These are phyloP conservation scores for Blastomyces gilchristii DNA, from an alignment of 2,329 filamentous ascomycete species.

Conservation along the genomic window DNA sequence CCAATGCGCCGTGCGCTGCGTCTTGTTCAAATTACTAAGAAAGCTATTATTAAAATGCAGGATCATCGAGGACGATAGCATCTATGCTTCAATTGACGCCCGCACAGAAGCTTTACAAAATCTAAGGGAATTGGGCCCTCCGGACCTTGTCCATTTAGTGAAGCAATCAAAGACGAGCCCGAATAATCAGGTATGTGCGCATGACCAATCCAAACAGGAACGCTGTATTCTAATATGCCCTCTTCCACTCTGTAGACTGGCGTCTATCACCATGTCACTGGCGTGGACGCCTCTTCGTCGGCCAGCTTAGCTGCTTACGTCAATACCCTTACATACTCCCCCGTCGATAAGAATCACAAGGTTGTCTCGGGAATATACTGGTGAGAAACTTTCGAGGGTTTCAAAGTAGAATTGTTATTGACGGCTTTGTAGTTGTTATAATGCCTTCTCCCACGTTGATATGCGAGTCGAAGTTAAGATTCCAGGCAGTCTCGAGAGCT, in stretches of 20 bases:
- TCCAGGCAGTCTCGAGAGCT: slow-evolving; percentile 90
- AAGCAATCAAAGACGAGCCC: slow-evolving; percentile 57
- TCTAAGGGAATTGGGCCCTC: slow-evolving; percentile 86
- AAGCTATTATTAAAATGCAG: slow-evolving; percentile 38
- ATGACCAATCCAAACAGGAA: neutral
- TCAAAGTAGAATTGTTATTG: slow-evolving; percentile 4
- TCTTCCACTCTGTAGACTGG: slow-evolving; percentile 52
- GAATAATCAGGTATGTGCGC: slow-evolving; percentile 44
- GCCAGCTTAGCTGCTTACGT: slow-evolving; percentile 96
- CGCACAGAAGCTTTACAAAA: slow-evolving; percentile 79
- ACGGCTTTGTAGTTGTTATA: slow-evolving; percentile 61
- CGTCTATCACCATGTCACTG: slow-evolving; percentile 95
- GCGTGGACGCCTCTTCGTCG: slow-evolving; percentile 92
- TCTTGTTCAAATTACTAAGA: slow-evolving; percentile 1
- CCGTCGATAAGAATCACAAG: slow-evolving; percentile 73
- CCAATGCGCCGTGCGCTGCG: neutral
- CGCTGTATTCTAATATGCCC: neutral
- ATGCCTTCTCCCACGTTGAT: slow-evolving; percentile 94
- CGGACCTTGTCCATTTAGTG: slow-evolving; percentile 88
- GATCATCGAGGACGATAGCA: slow-evolving; percentile 84
- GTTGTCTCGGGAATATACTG: slow-evolving; percentile 92
- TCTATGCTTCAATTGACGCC: slow-evolving; percentile 75
- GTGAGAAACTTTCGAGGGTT: slow-evolving; percentile 40
- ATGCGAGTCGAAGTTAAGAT: slow-evolving; percentile 99
- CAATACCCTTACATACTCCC: slow-evolving; percentile 89